A percentile compares a stretch with the other conserved stretches of the same genome.
Evolutionary conservation across 495 filamentous ascomycete genomes (phyloP).

Genomic region (Hypoxylon crocopeplum): DNA sequence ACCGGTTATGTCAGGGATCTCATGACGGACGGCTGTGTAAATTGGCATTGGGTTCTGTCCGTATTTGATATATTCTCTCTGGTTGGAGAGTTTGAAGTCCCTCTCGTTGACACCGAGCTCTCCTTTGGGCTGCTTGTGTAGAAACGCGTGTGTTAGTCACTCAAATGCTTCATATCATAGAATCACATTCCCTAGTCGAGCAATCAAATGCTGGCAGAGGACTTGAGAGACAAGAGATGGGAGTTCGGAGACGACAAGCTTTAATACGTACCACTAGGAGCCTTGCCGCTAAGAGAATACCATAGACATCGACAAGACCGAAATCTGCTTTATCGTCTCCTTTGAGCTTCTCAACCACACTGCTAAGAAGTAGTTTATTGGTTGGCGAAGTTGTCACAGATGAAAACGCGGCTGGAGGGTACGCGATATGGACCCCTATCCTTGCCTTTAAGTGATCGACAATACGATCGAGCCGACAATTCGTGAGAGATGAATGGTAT

Average conservation of each 20-base stretch:
- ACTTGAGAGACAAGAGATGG: too few species aligned
- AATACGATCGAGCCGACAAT: conserved; percentile 65
- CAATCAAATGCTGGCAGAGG: too few species aligned
- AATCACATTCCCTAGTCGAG: too few species aligned
- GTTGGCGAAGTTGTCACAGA: conserved; percentile 82
- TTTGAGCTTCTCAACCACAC: conserved; percentile 87
- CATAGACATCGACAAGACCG: conserved; percentile 91
- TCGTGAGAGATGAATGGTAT: conserved; percentile 83
- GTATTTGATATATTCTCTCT: conserved; percentile 70
- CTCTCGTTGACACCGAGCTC: conserved; percentile 74
- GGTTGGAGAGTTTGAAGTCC: conserved; percentile 90
- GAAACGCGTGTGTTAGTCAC: too few species aligned
- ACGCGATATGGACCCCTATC: conserved; percentile 87
- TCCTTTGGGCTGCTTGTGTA: too few species aligned
- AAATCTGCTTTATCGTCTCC: conserved; percentile 82
- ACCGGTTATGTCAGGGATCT: conserved; percentile 74
- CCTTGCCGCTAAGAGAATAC: conserved; percentile 80
- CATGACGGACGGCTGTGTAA: conserved; percentile 92
- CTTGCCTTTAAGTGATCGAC: conserved; percentile 86
- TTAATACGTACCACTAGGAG: too few species aligned
- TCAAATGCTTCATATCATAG: too few species aligned
- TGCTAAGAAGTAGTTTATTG: conserved; percentile 88
- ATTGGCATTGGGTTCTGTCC: conserved; percentile 89
- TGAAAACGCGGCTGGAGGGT: conserved; percentile 80
- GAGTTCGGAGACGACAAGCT: too few species aligned